phyloP scores from a whole-genome alignment of 2,329 filamentous ascomycete species.

The Lachnellula occidentalis region DNA sequence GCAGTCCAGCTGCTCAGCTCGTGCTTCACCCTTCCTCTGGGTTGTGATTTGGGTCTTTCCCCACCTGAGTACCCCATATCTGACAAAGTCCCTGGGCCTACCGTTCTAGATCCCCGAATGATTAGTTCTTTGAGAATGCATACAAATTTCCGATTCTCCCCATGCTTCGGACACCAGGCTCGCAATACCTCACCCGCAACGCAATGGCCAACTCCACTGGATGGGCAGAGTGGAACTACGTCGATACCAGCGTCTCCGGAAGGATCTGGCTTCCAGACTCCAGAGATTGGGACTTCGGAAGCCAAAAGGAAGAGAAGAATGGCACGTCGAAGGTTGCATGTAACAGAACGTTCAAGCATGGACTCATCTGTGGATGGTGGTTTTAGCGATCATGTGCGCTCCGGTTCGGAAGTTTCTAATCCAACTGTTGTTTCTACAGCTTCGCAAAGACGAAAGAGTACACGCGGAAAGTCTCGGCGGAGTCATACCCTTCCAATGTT shows the following conservation, averaged over 20 bases:
- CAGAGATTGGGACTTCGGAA: constrained; percentile 8
- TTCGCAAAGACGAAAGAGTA: constrained; percentile 1
- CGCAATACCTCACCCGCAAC: constrained; percentile 27
- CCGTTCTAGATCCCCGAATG: constrained; percentile 22
- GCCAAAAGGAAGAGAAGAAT: constrained; percentile 3
- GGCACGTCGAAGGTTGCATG: constrained; percentile 7
- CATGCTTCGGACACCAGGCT: constrained; percentile 29
- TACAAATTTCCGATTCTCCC: constrained; percentile 29
- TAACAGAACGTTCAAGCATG: constrained; percentile 12
- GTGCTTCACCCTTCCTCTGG: constrained; percentile 29
- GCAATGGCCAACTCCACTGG: constrained; percentile 11
- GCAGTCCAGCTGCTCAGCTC: constrained; percentile 29
- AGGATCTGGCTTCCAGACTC: constrained; percentile 4
- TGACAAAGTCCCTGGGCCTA: not conserved
- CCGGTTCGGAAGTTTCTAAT: constrained; percentile 2
- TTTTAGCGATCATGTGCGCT: constrained; percentile 1
- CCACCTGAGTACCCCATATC: constrained; percentile 10
- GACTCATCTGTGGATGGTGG: constrained; percentile 2
- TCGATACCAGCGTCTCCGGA: not conserved
- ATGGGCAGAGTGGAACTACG: constrained; percentile 15
- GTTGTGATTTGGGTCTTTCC: constrained; percentile 10
- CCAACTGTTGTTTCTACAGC: not conserved
- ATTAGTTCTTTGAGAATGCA: constrained; percentile 31
- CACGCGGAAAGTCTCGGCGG: not conserved
- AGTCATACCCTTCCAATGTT: not conserved